phyloP scores from a whole-genome alignment of 257 asterid species.

The Hygrophila difformis region DNA sequence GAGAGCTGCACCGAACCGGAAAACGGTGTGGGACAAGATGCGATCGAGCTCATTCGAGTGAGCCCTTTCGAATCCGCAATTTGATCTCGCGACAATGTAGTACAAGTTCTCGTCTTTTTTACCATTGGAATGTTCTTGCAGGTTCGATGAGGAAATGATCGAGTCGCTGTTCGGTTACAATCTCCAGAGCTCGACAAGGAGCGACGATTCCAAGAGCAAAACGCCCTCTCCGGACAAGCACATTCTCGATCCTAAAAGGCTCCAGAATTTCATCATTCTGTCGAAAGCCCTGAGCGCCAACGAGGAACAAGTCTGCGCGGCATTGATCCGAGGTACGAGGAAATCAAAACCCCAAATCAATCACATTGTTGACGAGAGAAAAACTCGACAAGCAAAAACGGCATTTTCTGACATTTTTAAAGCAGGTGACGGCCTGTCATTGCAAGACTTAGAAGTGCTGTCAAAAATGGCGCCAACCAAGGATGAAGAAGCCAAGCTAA shows the following conservation, averaged over 20 bases:
- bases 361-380: too few species aligned
- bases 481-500: conserved; percentile 73
- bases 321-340: conserved; percentile 53
- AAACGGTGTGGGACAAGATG: conserved; percentile 93
- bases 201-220: conserved; percentile 60
- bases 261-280: conserved; percentile 86
- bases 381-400: too few species aligned
- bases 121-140: conserved; percentile 25
- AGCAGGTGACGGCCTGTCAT: conserved; percentile 72
- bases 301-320: conserved; percentile 70
- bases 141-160: conserved; percentile 94
- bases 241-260: conserved; percentile 88
- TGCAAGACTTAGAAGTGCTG: conserved; percentile 86
- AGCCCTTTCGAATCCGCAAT: too few species aligned
- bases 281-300: conserved; percentile 76
- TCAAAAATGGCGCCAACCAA: conserved; percentile 82
- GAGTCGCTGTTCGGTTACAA: conserved; percentile 89
- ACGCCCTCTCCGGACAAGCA: conserved; percentile 86
- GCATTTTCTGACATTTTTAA: neutral
- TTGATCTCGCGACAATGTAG: too few species aligned
- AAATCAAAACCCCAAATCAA: too few species aligned
- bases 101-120: too few species aligned
- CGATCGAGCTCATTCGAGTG: conserved; percentile 90
- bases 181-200: conserved; percentile 51
- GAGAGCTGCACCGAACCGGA: conserved; percentile 76